Conservation (phyloP, 129 eudicot species). For the Ambrosia trifida region DNA sequence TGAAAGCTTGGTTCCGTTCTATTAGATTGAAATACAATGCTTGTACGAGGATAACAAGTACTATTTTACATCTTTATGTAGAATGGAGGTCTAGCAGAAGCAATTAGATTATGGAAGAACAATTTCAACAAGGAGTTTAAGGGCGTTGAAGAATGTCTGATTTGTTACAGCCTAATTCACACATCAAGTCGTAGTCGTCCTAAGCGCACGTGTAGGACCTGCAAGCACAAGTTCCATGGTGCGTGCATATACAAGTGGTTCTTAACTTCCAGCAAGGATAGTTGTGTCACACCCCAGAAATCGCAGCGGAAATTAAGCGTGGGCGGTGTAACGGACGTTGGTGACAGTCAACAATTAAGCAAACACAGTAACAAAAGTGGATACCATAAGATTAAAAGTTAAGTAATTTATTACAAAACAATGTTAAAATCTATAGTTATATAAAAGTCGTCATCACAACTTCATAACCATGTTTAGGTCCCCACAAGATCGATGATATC, state of each 20-base stretch:
- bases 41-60: neutral
- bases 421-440: too few species aligned
- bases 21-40: slow-evolving; percentile 28
- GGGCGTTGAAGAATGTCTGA: slow-evolving; percentile 97
- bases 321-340: too few species aligned
- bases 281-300: too few species aligned
- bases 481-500: too few species aligned
- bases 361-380: too few species aligned
- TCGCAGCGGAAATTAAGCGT: too few species aligned
- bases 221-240: slow-evolving; percentile 94
- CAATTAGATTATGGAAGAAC: slow-evolving; percentile 89
- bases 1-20: too few species aligned
- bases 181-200: slow-evolving; percentile 84
- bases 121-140: slow-evolving; percentile 96
- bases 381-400: too few species aligned
- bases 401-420: too few species aligned
- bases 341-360: too few species aligned
- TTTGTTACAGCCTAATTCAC: slow-evolving; percentile 96
- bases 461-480: too few species aligned
- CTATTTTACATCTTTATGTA: slow-evolving; percentile 22
- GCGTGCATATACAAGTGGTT: slow-evolving; percentile 98
- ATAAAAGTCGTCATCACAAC: too few species aligned
- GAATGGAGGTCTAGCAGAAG: slow-evolving; percentile 99
- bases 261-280: slow-evolving; percentile 55
- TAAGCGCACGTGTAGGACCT: slow-evolving; percentile 88